Base-by-base conservation (phyloP, 306 rosid species). In the Ochetophila trinervis region DNA sequence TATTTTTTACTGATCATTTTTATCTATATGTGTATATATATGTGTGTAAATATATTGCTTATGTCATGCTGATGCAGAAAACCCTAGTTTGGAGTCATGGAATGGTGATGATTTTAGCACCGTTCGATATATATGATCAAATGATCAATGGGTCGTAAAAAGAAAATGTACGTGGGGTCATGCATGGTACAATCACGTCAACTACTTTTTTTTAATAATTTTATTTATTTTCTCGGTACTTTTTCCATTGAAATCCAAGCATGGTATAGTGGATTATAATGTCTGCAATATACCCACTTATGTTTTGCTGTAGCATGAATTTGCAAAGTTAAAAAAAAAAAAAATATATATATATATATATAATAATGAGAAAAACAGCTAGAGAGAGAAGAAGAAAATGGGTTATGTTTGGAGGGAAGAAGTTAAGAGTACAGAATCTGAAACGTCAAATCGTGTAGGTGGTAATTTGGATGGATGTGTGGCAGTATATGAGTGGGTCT, bases 361-460 rank as follows among this genome's bases (percentile, higher is more conserved):
- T 22, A 64, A 7, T 19, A 2, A 17, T 8, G 6, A 10, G 30
- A 53, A 17, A 44, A 11, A 15, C 22, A 21, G 27, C 48, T 37
- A 18, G 37, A 23, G 74, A 6, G 30, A 15, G 17, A 6, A 19
- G 19, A 11, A 22, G 12, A 18, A 55, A 47, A 12, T 0, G 53
- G n/a, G 13, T 30, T 21, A 74, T 82, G 85, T 75, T 59, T 1
- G 32, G 56, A 54, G 60, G 74, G 85, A 83, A 59, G 67, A 62
- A 56, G 81, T 60, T 61, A 73, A 80, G 72, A 75, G 86, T 47
- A 67, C 69, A 91, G 91, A 91, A 91, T 91, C 97, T 83, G 96
- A 88, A 84, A 88, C 71, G 96, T 91, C 95, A 86, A 88, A 91
- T 88, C 97, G 58, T 63, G 85, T 58, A 13, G 78, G 73, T 74